These are phyloP conservation scores for Verbena officinalis DNA, from an alignment of 257 asterid genomes.

Conservation along the genomic window DNA sequence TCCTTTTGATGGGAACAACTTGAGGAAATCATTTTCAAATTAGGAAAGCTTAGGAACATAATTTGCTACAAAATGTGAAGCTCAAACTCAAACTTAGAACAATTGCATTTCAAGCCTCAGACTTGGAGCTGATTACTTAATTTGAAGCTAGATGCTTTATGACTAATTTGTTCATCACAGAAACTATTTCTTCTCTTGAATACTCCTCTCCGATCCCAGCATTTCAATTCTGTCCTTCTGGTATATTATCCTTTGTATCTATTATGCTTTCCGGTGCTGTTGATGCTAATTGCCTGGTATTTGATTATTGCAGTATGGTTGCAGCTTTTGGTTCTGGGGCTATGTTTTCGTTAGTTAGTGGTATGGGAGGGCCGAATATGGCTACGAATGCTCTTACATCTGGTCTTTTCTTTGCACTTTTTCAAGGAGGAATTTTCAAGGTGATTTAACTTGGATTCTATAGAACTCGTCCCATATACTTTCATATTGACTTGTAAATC, in stretches of 20 bases:
- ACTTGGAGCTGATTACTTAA: too few relatives aligned
- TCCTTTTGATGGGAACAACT: not conserved
- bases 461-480: not conserved
- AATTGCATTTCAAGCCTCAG: too few relatives aligned
- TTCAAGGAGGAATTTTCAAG: conserved; percentile 93
- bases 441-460: conserved; percentile 37
- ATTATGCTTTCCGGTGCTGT: not conserved
- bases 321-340: conserved; percentile 97
- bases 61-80: not conserved
- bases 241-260: not conserved
- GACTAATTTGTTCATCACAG: not conserved
- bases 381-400: conserved; percentile 69
- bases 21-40: conserved; percentile 3
- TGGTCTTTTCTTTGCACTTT: conserved; percentile 84
- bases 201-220: not conserved
- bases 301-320: conserved; percentile 68
- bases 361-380: conserved; percentile 81
- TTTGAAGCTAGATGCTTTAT: conserved; percentile 22
- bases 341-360: conserved; percentile 82
- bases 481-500: not conserved
- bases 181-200: not conserved
- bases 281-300: conserved; percentile 24
- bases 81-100: not conserved
- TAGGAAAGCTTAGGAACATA: not conserved
- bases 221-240: not conserved